Evolutionary conservation across 768 basidiomycete genomes (phyloP), one percentile per base, ranked within the genome.

Genomic region (Heimioporus sp.): DNA sequence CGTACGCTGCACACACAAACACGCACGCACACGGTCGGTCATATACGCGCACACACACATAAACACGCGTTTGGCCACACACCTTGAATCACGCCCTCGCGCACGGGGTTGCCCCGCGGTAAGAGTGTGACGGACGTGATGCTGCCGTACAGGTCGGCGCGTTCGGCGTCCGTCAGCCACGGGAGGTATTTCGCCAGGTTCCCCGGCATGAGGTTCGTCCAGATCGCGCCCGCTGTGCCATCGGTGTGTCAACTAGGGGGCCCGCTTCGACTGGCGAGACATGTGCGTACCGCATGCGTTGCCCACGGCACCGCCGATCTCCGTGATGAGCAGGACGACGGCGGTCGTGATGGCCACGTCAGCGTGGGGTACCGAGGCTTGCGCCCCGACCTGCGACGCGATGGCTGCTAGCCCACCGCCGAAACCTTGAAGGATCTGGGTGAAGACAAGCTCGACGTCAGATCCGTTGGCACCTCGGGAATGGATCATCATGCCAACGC

Each of bases 331-430:
- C n/a, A 87, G 66, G 7, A 87, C 81, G 46, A 86, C 68, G 0
- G 85, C 84, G 7, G 83, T 87, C 39, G 81, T 81, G 59, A 82
- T 82, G 0, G 83, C 86, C 7, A 87, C 80, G 52, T 87, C 86
- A 10, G 65, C 64, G 59, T 87, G 86, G 0, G 80, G 72, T 4
- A 87, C 87, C 11, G 79, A 72, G 4, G 84, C 86, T 61, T 88
- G 86, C 4, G 85, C 80, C 30, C 77, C 80, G 35, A 85, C 82
- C 61, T 82, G 82, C 1, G 75, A 65, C 5, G 80, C 63, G 38
- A 82, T 71, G 9, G 79, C 78, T 4, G 86, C 85, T 50, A 90
- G 75, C 15, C 87, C 88, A 13, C 88, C 88, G 16, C 88, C 88
- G 10, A 84, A 70, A 43, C 87, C 88, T 68, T 89, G 87, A 15